These are phyloP conservation scores for Penicillium sp. DNA, from an alignment of 2,329 filamentous ascomycete species.

Conservation along the genomic window DNA sequence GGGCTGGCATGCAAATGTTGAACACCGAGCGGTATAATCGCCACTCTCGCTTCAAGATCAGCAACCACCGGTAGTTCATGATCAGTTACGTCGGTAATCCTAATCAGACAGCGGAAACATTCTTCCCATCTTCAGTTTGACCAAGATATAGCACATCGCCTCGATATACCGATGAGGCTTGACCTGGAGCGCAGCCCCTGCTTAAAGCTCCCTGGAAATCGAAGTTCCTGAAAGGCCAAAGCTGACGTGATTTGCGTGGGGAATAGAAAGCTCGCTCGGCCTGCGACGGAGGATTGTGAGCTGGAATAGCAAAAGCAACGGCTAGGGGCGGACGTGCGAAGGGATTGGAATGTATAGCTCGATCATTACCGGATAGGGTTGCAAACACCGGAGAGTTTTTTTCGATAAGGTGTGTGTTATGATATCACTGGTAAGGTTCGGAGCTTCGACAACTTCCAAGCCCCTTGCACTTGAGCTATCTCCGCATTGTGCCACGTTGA, in stretches of 20 bases:
- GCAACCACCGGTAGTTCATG: not conserved
- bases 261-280: constrained; percentile 15
- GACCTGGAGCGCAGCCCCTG: not conserved
- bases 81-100: not conserved
- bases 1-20: constrained; percentile 10
- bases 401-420: constrained; percentile 2
- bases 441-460: not conserved
- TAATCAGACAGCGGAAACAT: constrained; percentile 3
- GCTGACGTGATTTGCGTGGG: constrained; percentile 22
- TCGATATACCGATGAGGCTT: not conserved
- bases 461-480: not conserved
- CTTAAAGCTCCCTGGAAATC: not conserved
- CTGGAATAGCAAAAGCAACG: constrained; percentile 4
- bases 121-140: not conserved
- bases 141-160: not conserved
- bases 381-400: constrained; percentile 2
- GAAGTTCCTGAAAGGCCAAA: constrained; percentile 2
- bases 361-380: not conserved
- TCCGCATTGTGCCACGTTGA: constrained; percentile 6
- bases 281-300: constrained; percentile 8
- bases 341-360: constrained; percentile 22
- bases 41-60: not conserved
- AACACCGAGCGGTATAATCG: constrained; percentile 3
- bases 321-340: constrained; percentile 17
- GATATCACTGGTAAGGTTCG: constrained; percentile 6